Conservation (phyloP, 768 basidiomycete genomes). For the Tephrocybe sp. region DNA sequence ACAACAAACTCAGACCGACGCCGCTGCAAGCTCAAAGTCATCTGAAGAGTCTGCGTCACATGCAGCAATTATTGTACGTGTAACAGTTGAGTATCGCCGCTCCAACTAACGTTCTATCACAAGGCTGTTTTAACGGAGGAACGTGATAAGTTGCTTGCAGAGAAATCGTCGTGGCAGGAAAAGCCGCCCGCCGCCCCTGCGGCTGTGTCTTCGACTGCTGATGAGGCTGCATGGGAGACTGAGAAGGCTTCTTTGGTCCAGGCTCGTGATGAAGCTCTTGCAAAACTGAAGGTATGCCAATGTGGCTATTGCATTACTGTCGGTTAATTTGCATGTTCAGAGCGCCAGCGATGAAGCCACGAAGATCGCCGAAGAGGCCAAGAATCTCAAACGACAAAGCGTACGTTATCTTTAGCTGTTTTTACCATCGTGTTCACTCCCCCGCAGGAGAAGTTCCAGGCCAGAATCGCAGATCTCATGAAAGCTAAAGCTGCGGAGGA, state of each 20-base stretch:
- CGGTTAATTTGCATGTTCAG: constrained; percentile 21
- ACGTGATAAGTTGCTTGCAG: constrained; percentile 59
- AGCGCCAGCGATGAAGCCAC: constrained; percentile 41
- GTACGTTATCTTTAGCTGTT: constrained; percentile 22
- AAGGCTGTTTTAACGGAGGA: constrained; percentile 58
- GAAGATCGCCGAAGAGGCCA: constrained; percentile 44
- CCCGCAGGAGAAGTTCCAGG: constrained; percentile 61
- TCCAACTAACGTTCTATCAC: constrained; percentile 6
- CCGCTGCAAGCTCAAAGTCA: constrained; percentile 16
- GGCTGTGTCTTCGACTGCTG: constrained; percentile 16
- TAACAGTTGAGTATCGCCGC: background rate
- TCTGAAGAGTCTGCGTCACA: constrained; percentile 30
- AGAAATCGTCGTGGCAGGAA: constrained; percentile 48
- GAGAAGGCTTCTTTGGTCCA: constrained; percentile 62
- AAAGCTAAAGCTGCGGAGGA: constrained; percentile 49
- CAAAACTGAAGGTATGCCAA: constrained; percentile 52
- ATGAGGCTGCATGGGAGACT: constrained; percentile 48
- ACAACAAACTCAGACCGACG: constrained; percentile 26
- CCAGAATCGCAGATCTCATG: constrained; percentile 50
- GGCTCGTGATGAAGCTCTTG: constrained; percentile 58
- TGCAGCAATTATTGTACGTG: constrained; percentile 37
- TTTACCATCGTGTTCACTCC: constrained; percentile 1
- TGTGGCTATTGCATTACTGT: background rate
- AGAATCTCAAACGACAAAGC: constrained; percentile 41
- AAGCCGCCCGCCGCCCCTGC: constrained; percentile 27